phyloP scores from a whole-genome alignment of 768 basidiomycete species.

The Pleurotus pulmonarius region DNA sequence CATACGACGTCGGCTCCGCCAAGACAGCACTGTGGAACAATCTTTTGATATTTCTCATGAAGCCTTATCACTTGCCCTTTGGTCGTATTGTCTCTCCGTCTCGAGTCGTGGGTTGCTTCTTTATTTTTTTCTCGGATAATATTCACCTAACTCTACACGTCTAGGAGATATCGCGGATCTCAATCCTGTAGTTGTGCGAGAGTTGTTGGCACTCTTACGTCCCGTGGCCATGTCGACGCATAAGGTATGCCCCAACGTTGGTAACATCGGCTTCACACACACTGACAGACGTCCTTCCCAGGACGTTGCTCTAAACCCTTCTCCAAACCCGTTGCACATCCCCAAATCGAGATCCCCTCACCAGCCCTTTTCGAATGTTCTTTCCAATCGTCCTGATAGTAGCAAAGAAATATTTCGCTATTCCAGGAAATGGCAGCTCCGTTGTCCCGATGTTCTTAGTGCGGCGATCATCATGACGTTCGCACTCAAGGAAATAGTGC shows the following conservation, averaged over 20 bases:
- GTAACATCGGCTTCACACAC: conserved; percentile 5
- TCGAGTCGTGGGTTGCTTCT: conserved; percentile 30
- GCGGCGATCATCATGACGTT: conserved; percentile 52
- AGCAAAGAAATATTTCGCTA: conserved; percentile 1
- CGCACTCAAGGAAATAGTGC: conserved; percentile 43
- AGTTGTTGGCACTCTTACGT: conserved; percentile 37
- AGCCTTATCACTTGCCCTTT: conserved; percentile 29
- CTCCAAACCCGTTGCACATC: neutral
- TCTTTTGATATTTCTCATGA: conserved; percentile 13
- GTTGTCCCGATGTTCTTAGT: conserved; percentile 33
- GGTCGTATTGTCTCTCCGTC: conserved; percentile 37
- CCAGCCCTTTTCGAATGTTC: too few relatives aligned
- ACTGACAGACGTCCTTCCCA: conserved; percentile 12
- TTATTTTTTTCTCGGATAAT: neutral
- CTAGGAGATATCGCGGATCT: conserved; percentile 35
- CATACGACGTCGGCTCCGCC: conserved; percentile 14
- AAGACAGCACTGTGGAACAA: conserved; percentile 5
- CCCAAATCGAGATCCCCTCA: neutral
- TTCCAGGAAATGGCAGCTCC: conserved; percentile 9
- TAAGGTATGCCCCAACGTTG: neutral
- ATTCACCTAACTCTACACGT: conserved; percentile 15
- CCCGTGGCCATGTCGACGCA: conserved; percentile 28
- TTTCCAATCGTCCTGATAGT: too few relatives aligned
- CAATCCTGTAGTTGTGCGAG: conserved; percentile 32
- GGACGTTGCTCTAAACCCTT: neutral